A percentile compares a stretch with the other conserved stretches of the same genome.
These are phyloP conservation scores for Penicillium diatomitis DNA, from an alignment of 495 filamentous ascomycete genomes.

Conservation along the genomic window DNA sequence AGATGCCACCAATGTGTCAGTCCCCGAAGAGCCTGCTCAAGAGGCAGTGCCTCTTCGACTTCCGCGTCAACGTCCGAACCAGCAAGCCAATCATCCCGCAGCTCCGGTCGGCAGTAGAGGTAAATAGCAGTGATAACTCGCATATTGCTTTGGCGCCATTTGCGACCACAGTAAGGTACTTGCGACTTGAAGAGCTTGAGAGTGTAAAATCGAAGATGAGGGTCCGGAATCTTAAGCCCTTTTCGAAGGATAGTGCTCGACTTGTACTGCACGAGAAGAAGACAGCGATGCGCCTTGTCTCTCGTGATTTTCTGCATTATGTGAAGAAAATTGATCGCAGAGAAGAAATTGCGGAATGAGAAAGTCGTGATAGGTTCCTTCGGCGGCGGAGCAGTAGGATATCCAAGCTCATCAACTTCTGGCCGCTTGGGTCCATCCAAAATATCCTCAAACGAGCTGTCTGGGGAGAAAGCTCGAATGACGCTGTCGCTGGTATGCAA, in stretches of 20 bases:
- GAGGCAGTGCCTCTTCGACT: slow-evolving; percentile 81
- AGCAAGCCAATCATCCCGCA: slow-evolving; percentile 91
- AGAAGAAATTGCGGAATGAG: slow-evolving; percentile 90
- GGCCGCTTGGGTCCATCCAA: slow-evolving; percentile 44
- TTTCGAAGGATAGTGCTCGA: slow-evolving; percentile 81
- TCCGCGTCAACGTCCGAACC: slow-evolving; percentile 86
- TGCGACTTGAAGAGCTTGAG: slow-evolving; percentile 98
- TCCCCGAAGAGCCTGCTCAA: slow-evolving; percentile 79
- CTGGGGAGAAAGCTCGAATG: slow-evolving; percentile 18
- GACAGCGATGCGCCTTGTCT: slow-evolving; percentile 83
- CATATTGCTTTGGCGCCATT: slow-evolving; percentile 98
- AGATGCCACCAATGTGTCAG: slow-evolving; percentile 92
- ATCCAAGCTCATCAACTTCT: slow-evolving; percentile 83
- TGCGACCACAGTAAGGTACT: slow-evolving; percentile 93
- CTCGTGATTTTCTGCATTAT: slow-evolving; percentile 97
- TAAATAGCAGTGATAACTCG: slow-evolving; percentile 96
- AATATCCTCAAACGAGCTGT: slow-evolving; percentile 27
- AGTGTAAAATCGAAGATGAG: slow-evolving; percentile 79
- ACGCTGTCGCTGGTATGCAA: slow-evolving; percentile 16
- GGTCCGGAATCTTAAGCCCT: slow-evolving; percentile 81
- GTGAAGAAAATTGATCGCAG: slow-evolving; percentile 84
- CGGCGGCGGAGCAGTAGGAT: slow-evolving; percentile 53
- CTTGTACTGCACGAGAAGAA: slow-evolving; percentile 92
- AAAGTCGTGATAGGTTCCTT: slow-evolving; percentile 79
- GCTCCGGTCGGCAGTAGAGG: slow-evolving; percentile 81